phyloP scores from a whole-genome alignment of 164 flowering plant genomes.

The Aristolochia fimbriata region DNA sequence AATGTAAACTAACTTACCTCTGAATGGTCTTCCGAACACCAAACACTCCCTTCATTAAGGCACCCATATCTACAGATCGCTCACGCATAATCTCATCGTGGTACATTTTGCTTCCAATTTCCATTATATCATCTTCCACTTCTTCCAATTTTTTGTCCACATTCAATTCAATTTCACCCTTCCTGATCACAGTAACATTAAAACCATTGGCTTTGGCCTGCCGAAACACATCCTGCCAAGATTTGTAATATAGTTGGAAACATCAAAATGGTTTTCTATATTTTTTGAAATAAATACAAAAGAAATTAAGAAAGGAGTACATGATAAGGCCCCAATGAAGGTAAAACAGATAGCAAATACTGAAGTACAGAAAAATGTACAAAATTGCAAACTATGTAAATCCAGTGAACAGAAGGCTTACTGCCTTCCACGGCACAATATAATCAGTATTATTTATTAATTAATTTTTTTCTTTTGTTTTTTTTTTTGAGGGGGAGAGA shows the following conservation, averaged over 20 bases:
- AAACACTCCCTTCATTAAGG: conserved; percentile 67
- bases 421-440: too few species aligned
- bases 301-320: not conserved
- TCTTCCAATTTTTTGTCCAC: conserved; percentile 77
- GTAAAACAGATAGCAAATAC: too few species aligned
- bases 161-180: conserved; percentile 67
- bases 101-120: conserved; percentile 91
- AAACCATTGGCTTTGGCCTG: conserved; percentile 93
- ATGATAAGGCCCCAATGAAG: too few species aligned
- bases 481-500: too few species aligned
- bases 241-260: not conserved
- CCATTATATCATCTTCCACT: conserved; percentile 62
- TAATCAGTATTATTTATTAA: too few species aligned
- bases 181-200: conserved; percentile 72
- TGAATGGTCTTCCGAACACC: conserved; percentile 29
- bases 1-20: conserved; percentile 28
- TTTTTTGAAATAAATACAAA: not conserved
- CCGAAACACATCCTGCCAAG: conserved; percentile 58
- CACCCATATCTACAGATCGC: conserved; percentile 52
- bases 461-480: too few species aligned
- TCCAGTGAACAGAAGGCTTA: too few species aligned
- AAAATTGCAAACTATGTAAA: too few species aligned
- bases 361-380: too few species aligned
- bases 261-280: not conserved
- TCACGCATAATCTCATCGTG: conserved; percentile 68